Evolutionary conservation across 2,329 filamentous ascomycete genomes (phyloP), one percentile per base, ranked within the genome.

Genomic region (Paramyrothecium roridum): DNA sequence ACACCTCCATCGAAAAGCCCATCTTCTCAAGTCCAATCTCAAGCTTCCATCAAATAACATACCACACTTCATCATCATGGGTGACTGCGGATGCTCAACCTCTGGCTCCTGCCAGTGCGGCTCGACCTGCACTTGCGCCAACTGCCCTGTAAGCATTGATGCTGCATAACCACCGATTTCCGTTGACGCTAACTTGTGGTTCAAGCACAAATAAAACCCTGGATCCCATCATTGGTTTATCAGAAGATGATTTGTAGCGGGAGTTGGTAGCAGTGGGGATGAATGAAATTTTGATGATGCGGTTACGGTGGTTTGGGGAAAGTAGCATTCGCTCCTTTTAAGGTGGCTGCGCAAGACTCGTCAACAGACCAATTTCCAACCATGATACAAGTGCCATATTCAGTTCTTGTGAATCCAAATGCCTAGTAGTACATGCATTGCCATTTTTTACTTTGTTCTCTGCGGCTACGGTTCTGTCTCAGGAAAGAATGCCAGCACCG

Each of bases 31-130:
- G 45, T 48, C 48, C 55, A 49, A 23, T 40, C 34, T 53, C 48
- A 13, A 50, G 30, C 26, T 30, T 11, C 21, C 47, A 43, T 17
- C 40, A 50, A 54, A 48, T 50, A 57, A 57, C 7, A 3, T 43
- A 43, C 37, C 37, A 51, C 49, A 48, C 10, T 57, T 67, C 66
- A 76, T 57, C 66, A 76, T 57, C 62, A 77, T 77, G 75, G 66
- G 67, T 65, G 73, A 69, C 64, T 77, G 73, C 61, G 74, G 73
- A 64, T 77, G 75, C 59, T 62, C 72, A 61, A 62, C 68, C 52
- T 70, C 73, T 58, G 75, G 74, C 61, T 63, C 70, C 53, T 77
- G 75, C 65, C 63, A 65, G 65, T 77, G 75, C 66, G 75, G 75
- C 63, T 64, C 67, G 30, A 46, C 60, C 67, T 77, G 75, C 73